Evolutionary conservation across 352 stramenopile genomes (phyloP), one percentile per base, ranked within the genome.

Genomic region (Globisporangium emineosum): DNA sequence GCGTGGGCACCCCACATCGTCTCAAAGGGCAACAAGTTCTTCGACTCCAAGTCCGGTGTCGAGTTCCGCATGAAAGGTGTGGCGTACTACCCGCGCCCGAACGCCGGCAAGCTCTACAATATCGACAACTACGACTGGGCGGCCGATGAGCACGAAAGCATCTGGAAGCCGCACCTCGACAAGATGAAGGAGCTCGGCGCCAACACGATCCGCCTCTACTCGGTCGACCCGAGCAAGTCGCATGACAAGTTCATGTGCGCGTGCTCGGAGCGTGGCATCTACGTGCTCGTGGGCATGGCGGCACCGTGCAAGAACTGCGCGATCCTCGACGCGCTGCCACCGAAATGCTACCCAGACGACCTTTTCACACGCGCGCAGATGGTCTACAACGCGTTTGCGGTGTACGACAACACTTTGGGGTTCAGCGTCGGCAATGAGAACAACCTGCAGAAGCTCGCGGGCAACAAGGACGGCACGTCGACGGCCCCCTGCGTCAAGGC

Each of bases 201-300:
- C 21, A 93, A 93, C 65, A 81, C 77, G 5, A 68, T 93, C 37
- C 80, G 82, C 13, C 62, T 93, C 13, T 91, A 93, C 68, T 75
- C 70, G 23, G 77, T 93, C 13, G 78, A 93, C 69, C 79, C 82
- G 35, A 68, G 56, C 42, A 68, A 81, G 57, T 72, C 73, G 32
- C 83, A 93, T 64, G 81, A 90, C 72, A 78, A 77, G 65, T 93
- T 93, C 54, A 93, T 93, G 85, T 90, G 81, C 61, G 80, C 77
- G 54, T 64, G 77, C 50, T 68, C 77, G 49, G 49, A 77, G 33
- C 77, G 76, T 9, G 77, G 77, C 51, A 86, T 86, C 57, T 86
- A 86, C 70, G 75, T 79, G 30, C 65, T 86, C 42, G 64, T 86
- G 9, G 77, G 76, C 55, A 80, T 86, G 69, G 63, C 71, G 7